phyloP scores from a whole-genome alignment of 2,329 filamentous ascomycete species.

The Clonostachys solani region DNA sequence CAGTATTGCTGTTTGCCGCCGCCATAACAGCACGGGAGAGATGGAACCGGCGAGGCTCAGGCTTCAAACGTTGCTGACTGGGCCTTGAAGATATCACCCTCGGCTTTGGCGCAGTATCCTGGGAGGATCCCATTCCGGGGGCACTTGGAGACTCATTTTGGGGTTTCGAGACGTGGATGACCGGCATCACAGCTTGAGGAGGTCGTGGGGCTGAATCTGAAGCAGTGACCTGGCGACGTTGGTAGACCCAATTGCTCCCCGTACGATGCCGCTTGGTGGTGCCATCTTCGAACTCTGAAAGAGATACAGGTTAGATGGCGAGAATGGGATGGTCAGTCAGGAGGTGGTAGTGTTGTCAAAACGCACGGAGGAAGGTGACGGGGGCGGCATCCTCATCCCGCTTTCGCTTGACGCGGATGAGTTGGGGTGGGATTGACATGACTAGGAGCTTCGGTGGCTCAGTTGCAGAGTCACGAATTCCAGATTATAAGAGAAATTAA shows the following conservation, averaged over 20 bases:
- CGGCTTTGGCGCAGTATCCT: slow-evolving; percentile 2
- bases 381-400: slow-evolving; percentile 48
- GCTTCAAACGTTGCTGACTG: slow-evolving; percentile 4
- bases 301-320: slow-evolving; percentile 7
- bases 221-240: slow-evolving; percentile 35
- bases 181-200: slow-evolving; percentile 20
- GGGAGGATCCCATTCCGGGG: not conserved
- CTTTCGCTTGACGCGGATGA: slow-evolving; percentile 60
- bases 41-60: slow-evolving; percentile 48
- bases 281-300: slow-evolving; percentile 42
- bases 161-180: slow-evolving; percentile 44
- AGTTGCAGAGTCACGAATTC: too few relatives aligned
- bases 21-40: slow-evolving; percentile 44
- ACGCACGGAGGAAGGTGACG: slow-evolving; percentile 51
- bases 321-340: slow-evolving; percentile 2
- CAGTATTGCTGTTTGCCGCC: slow-evolving; percentile 8
- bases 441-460: too few relatives aligned
- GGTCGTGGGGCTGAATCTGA: too few relatives aligned
- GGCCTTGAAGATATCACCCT: not conserved
- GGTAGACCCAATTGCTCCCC: slow-evolving; percentile 50
- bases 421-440: slow-evolving; percentile 55
- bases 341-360: not conserved
- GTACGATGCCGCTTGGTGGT: slow-evolving; percentile 48
- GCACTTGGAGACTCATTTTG: slow-evolving; percentile 15
- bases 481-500: too few relatives aligned